Evolutionary conservation across 1,284 basidiomycete genomes (phyloP).

Genomic region (Apiotrichum sp.): DNA sequence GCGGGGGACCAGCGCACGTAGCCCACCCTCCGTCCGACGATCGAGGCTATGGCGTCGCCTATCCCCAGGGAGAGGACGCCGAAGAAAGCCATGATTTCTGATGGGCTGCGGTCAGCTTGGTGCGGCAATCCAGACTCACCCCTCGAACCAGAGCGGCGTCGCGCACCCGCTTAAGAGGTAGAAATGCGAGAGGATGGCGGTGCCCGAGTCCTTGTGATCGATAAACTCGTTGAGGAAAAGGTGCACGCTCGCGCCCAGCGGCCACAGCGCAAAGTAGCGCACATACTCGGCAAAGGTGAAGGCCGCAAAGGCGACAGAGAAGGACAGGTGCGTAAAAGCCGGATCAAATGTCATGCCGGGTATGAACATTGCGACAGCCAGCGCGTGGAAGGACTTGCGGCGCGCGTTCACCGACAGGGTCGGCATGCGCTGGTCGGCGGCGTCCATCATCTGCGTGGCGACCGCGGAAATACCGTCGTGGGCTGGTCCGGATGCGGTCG

Average conservation of each 20-base stretch:
- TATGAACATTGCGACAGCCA: conserved; percentile 92
- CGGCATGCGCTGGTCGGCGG: conserved; percentile 80
- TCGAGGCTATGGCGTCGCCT: conserved; percentile 89
- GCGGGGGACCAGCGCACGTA: conserved; percentile 73
- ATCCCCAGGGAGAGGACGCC: conserved; percentile 86
- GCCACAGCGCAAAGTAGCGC: conserved; percentile 96
- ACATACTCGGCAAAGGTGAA: conserved; percentile 96
- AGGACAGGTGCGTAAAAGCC: conserved; percentile 89
- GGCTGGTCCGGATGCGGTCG: too few species aligned
- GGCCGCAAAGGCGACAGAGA: conserved; percentile 84
- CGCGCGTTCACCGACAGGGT: conserved; percentile 87
- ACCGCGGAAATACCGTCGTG: conserved; percentile 13
- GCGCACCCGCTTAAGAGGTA: conserved; percentile 95
- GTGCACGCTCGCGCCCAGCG: conserved; percentile 88
- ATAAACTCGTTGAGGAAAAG: conserved; percentile 97
- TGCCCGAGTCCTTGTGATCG: conserved; percentile 90
- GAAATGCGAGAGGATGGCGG: conserved; percentile 94
- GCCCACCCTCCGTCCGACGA: conserved; percentile 80
- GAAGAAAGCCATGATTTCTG: conserved; percentile 70
- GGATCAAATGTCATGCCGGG: conserved; percentile 90
- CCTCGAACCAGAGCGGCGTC: conserved; percentile 89
- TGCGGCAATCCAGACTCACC: conserved; percentile 52
- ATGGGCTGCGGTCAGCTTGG: conserved; percentile 51
- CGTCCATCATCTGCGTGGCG: conserved; percentile 76
- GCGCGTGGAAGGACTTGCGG: conserved; percentile 93